These are phyloP conservation scores for Blastomyces emzantsi DNA, from an alignment of 2,329 filamentous ascomycete genomes.

Conservation along the genomic window DNA sequence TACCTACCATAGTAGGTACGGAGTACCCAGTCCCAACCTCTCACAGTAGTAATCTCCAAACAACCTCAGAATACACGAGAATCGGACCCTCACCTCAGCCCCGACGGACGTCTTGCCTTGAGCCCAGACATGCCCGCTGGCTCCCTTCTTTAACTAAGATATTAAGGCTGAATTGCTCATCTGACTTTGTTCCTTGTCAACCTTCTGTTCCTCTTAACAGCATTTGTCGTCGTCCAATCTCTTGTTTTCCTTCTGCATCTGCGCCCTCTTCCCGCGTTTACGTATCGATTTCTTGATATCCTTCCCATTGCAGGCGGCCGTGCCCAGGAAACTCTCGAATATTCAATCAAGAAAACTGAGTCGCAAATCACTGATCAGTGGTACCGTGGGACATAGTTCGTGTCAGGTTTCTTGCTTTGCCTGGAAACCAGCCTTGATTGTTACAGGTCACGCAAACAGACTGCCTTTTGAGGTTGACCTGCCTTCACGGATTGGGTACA, in stretches of 20 bases:
- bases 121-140: background rate
- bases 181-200: background rate
- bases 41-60: background rate
- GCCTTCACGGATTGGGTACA: background rate
- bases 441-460: constrained; percentile 6
- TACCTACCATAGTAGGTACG: too few species aligned
- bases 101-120: background rate
- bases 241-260: background rate
- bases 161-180: background rate
- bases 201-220: too few species aligned
- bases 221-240: background rate
- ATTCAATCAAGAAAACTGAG: background rate
- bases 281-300: constrained; percentile 5
- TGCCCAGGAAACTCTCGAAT: background rate
- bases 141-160: background rate
- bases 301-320: background rate
- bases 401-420: constrained; percentile 5
- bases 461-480: background rate
- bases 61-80: background rate
- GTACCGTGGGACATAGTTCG: background rate
- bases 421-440: background rate
- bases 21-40: background rate
- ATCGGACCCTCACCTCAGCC: background rate
- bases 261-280: background rate
- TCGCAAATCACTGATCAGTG: constrained; percentile 6